Evolutionary conservation across 495 filamentous ascomycete species (phyloP).

Genomic region (Glarea lozoyensis): DNA sequence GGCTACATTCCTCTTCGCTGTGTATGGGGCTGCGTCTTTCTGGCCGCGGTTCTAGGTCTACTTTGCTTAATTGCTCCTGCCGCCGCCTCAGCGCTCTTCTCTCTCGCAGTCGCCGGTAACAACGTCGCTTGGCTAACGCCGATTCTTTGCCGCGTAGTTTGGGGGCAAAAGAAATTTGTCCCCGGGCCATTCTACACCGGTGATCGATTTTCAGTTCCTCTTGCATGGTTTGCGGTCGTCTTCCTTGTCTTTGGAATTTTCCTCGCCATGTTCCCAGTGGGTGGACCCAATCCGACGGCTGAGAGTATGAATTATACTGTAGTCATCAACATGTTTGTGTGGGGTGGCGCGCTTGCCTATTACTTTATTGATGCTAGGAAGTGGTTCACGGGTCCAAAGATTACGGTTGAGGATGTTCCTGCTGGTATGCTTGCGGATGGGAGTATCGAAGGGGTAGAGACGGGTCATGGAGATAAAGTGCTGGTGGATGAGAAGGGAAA

Average conservation of each 20-base stretch:
- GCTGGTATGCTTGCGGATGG: background rate
- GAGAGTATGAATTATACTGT: slow-evolving; percentile 41
- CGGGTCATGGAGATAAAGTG: too few relatives aligned
- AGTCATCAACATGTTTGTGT: slow-evolving; percentile 49
- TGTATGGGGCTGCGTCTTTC: slow-evolving; percentile 48
- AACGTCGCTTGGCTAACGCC: slow-evolving; percentile 49
- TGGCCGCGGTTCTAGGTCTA: slow-evolving; percentile 45
- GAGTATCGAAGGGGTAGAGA: too few relatives aligned
- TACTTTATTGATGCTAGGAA: slow-evolving; percentile 52
- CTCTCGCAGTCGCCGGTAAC: slow-evolving; percentile 46
- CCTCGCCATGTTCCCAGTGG: slow-evolving; percentile 46
- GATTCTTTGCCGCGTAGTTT: slow-evolving; percentile 52
- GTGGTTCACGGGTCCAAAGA: slow-evolving; percentile 60
- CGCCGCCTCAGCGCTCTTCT: slow-evolving; percentile 45
- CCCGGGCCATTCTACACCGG: slow-evolving; percentile 42
- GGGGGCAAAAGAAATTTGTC: slow-evolving; percentile 52
- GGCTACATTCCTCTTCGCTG: slow-evolving; percentile 54
- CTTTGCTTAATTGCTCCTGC: slow-evolving; percentile 46
- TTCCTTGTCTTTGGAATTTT: slow-evolving; percentile 27
- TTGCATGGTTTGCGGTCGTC: slow-evolving; percentile 21
- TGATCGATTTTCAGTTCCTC: slow-evolving; percentile 38
- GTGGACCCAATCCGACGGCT: slow-evolving; percentile 35
- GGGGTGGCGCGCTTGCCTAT: slow-evolving; percentile 51
- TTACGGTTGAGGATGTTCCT: slow-evolving; percentile 38
- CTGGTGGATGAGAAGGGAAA: too few relatives aligned